Conservation (phyloP, 441 rosid genomes). For the Aleurites moluccanus region DNA sequence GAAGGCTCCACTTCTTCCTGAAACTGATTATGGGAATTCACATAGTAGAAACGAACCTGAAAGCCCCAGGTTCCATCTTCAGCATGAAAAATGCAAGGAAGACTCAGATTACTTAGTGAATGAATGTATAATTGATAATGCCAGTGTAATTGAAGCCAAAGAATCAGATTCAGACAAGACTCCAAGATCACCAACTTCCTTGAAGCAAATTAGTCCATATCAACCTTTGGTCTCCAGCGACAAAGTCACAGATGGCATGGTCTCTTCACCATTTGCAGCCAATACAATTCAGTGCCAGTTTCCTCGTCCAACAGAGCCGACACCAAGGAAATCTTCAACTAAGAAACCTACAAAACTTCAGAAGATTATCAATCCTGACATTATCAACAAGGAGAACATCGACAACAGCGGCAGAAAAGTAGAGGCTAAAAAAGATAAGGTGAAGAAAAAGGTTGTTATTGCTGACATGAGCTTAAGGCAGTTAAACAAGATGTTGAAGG, state of each 20-base stretch:
- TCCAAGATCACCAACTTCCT: conserved; percentile 12
- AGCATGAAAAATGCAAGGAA: neutral
- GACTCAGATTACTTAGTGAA: neutral
- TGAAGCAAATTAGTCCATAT: conserved; percentile 5
- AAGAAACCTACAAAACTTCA: conserved; percentile 28
- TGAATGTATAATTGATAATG: conserved; percentile 3
- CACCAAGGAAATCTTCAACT: conserved; percentile 27
- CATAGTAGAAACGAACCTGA: neutral
- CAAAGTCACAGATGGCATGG: neutral
- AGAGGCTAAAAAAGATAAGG: conserved; percentile 24
- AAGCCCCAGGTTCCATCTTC: neutral
- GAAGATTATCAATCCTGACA: conserved; percentile 13
- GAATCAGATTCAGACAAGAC: conserved; percentile 8
- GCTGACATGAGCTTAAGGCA: conserved; percentile 42
- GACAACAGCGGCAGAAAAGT: conserved; percentile 17
- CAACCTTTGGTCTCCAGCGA: conserved; percentile 16
- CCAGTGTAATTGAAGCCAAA: conserved; percentile 16
- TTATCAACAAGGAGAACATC: conserved; percentile 41
- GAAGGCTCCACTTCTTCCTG: neutral
- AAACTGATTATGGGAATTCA: neutral
- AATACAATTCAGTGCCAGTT: conserved; percentile 38
- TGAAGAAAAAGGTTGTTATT: conserved; percentile 17
- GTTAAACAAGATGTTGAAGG: conserved; percentile 40
- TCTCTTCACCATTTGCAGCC: conserved; percentile 32
- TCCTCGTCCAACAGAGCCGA: conserved; percentile 34